phyloP scores from a whole-genome alignment of 768 basidiomycete species.

The Naematelia encephala region DNA sequence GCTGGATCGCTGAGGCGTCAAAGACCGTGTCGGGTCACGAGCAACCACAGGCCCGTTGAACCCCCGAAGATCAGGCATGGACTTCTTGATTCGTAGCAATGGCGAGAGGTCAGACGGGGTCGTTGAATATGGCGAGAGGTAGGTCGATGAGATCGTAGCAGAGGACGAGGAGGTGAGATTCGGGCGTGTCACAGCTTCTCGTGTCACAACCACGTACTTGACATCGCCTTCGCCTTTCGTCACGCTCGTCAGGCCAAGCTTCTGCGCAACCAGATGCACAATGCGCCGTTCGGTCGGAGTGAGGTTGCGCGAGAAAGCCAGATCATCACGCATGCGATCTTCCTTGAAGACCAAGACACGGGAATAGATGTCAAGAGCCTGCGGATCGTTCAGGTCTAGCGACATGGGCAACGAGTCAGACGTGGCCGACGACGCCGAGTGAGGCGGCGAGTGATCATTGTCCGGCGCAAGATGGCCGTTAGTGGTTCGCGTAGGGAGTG shows the following conservation, averaged over 20 bases:
- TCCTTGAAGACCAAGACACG: conserved; percentile 95
- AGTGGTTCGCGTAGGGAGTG: conserved; percentile 8
- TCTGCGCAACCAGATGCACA: conserved; percentile 94
- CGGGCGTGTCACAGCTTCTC: conserved; percentile 57
- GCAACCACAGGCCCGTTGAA: conserved; percentile 50
- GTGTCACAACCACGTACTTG: conserved; percentile 87
- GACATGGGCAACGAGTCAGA: conserved; percentile 54
- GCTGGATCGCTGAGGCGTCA: conserved; percentile 48
- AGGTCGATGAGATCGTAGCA: conserved; percentile 27
- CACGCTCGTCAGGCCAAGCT: conserved; percentile 86
- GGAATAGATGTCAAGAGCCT: conserved; percentile 95
- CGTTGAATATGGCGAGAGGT: conserved; percentile 47
- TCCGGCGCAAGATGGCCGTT: conserved; percentile 6
- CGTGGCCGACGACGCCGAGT: conserved; percentile 33
- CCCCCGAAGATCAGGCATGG: conserved; percentile 85
- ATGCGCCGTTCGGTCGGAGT: conserved; percentile 80
- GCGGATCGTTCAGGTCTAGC: conserved; percentile 91
- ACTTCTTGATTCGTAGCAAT: conserved; percentile 85
- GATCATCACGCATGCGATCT: conserved; percentile 92
- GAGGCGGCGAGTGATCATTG: conserved; percentile 29
- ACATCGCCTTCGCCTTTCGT: conserved; percentile 85
- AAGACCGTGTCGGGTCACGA: conserved; percentile 45
- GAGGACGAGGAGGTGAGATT: conserved; percentile 50
- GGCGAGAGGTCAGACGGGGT: conserved; percentile 54
- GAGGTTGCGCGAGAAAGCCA: conserved; percentile 88